A percentile compares a stretch with the other conserved stretches of the same genome.
These are phyloP conservation scores for Nicotiana undulata DNA, from an alignment of 257 asterid species.

Conservation along the genomic window DNA sequence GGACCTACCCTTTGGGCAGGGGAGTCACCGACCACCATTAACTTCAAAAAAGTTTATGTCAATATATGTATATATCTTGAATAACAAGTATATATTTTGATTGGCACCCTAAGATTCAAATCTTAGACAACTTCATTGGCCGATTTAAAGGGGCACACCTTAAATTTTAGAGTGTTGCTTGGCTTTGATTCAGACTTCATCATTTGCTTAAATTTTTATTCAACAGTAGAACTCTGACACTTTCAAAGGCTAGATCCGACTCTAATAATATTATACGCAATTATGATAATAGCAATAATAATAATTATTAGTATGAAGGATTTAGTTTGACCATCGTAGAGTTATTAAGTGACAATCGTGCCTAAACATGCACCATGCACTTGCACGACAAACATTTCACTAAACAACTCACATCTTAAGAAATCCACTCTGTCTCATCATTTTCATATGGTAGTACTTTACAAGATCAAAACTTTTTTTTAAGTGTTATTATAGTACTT, in stretches of 20 bases:
- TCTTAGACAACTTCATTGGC: no score
- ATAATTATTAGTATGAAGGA: neutral
- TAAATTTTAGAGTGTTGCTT: no score
- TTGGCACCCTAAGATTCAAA: rapidly evolving
- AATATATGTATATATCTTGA: no score
- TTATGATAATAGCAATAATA: neutral
- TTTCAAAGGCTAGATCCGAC: no score
- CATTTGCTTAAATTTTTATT: no score
- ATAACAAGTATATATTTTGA: no score
- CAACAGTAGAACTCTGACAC: no score
- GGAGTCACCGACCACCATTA: no score
- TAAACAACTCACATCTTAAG: neutral
- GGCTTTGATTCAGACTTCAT: rapidly evolving
- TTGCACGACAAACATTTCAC: neutral
- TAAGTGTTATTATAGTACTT: neutral
- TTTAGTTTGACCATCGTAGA: neutral
- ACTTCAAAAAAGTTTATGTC: no score
- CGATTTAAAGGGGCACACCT: no score
- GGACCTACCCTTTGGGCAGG: no score
- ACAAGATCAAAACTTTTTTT: neutral
- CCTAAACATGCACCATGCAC: constrained; percentile 25
- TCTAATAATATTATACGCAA: neutral
- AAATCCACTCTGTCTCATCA: neutral
- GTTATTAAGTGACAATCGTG: constrained; percentile 10
- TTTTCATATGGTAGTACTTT: neutral